Evolutionary conservation across 2,329 filamentous ascomycete genomes (phyloP).

Genomic region (Penicillium sclerotiorum): DNA sequence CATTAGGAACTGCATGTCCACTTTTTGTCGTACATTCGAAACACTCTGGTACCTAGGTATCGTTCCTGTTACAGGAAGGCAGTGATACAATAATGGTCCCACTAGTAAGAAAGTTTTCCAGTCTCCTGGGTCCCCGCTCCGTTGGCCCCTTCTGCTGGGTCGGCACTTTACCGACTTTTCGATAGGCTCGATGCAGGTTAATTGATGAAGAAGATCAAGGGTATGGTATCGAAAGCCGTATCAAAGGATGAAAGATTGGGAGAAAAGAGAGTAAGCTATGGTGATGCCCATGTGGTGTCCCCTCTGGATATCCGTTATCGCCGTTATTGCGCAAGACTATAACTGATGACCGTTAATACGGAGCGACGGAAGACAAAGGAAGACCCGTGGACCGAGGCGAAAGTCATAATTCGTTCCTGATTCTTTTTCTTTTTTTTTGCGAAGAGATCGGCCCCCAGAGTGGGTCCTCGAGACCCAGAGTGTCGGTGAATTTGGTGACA

Average conservation of each 20-base stretch:
- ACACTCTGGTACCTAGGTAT: slow-evolving; percentile 8
- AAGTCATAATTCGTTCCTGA: too few relatives aligned
- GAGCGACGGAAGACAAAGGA: background rate
- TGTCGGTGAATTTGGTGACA: slow-evolving; percentile 30
- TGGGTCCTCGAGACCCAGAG: slow-evolving; percentile 16
- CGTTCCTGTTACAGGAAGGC: slow-evolving; percentile 14
- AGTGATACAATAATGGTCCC: slow-evolving; percentile 24
- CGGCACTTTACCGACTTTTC: slow-evolving; percentile 30
- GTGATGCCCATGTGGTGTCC: too few relatives aligned
- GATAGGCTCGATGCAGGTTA: slow-evolving; percentile 11
- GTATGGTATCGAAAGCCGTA: too few relatives aligned
- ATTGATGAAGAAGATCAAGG: background rate
- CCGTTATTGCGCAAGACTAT: too few relatives aligned
- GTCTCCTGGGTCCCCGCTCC: slow-evolving; percentile 22
- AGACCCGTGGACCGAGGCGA: background rate
- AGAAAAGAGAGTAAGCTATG: background rate
- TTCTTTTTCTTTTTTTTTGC: background rate
- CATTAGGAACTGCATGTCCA: slow-evolving; percentile 12
- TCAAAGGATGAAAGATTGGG: background rate
- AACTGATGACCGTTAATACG: background rate
- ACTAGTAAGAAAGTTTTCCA: slow-evolving; percentile 24
- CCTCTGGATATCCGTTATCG: too few relatives aligned
- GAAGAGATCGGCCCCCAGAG: slow-evolving; percentile 19
- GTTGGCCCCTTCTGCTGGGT: slow-evolving; percentile 25
- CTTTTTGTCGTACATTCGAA: slow-evolving; percentile 19